Base-by-base conservation (phyloP, 2,329 filamentous ascomycete genomes). In the Aspergillus aculeatinus region DNA sequence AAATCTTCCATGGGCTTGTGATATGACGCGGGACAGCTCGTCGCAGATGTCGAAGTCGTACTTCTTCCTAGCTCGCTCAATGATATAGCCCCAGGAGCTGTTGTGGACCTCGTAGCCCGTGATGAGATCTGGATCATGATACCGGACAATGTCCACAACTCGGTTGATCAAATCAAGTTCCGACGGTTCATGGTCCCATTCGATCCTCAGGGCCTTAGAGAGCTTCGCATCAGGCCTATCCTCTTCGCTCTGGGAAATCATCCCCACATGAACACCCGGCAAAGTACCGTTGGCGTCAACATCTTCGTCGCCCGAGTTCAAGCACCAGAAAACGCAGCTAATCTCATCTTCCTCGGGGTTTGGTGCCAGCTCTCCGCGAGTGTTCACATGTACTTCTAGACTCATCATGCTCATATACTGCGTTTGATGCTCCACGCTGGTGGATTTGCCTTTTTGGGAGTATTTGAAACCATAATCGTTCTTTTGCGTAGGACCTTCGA, bases 381-480 rank as follows among this genome's bases (percentile, higher is more conserved):
- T 95, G 67, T 96, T 96, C 63, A 96, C 89, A 72, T 99, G 94
- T 4, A 98, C 79, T 72, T 99, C 95, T 6, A 99, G 77, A 66
- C 92, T 96, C 91, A 99, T 93, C 19, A 89, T 92, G 67, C 91
- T 96, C 95, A 99, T 98, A 73, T 96, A 96, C 67, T 95, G 90
- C 2, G 87, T 87, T 73, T 96, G 91, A 65, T 94, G 90, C 69
- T 91, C 86, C 19, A 96, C 87, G 65, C 87, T 92, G 0, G 88
- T 90, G 1, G 88, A 88, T 65, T 87, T 86, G 62, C 84, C 83
- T 70, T 88, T 90, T 66, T 93, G 92, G 0, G 89, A 92, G 73
- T 90, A 96, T 72, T 93, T 95, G 80, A 93, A 94, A 0, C 89
- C 91, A 71, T 94, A 83, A 62, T 86, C 88, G 68, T 91, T 90